Evolutionary conservation across 2,329 filamentous ascomycete species (phyloP), one percentile per base, ranked within the genome.

Genomic region (Kalaharituber pfeilii): DNA sequence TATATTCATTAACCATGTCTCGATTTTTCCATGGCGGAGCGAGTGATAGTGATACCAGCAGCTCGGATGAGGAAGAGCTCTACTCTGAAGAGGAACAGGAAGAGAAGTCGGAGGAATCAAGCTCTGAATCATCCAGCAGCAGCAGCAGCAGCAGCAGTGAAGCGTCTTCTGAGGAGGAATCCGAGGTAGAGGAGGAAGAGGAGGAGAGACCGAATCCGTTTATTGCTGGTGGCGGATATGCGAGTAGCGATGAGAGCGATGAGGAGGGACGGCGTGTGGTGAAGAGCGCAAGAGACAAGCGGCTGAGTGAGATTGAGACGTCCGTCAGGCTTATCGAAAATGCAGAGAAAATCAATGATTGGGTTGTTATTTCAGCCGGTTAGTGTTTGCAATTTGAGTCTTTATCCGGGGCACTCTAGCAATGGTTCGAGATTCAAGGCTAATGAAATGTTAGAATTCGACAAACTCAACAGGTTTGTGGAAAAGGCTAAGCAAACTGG

Each of bases 241-340:
- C 91, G 51, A 86, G 82, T 65, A 84, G 88, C 61, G 81, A 87
- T 55, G 80, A 76, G 65, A 88, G 87, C 67, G 88, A 91, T 61
- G 86, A 91, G 61, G 89, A 95, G 61, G 79, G 80, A 62, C 80
- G 82, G 61, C 86, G 82, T 65, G 80, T 91, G 65, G 84, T 96
- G 66, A 95, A 94, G 78, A 95, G 87, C 70, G 88, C 89, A 66
- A 96, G 96, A 73, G 87, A 96, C 75, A 98, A 98, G 78, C 80
- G 91, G 59, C 76, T 86, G 62, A 89, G 95, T 67, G 93, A 96
- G 71, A 76, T 98, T 57, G 89, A 98, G 69, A 78, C 79, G 57
- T 94, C 82, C 44, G 84, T 96, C 66, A 83, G 84, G 69, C 73
- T 84, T 66, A 96, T 98, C 66, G 88, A 96, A 68, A 98, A 98